These are phyloP conservation scores for Cercospora brassicicola DNA, from an alignment of 2,329 filamentous ascomycete genomes.

Conservation along the genomic window DNA sequence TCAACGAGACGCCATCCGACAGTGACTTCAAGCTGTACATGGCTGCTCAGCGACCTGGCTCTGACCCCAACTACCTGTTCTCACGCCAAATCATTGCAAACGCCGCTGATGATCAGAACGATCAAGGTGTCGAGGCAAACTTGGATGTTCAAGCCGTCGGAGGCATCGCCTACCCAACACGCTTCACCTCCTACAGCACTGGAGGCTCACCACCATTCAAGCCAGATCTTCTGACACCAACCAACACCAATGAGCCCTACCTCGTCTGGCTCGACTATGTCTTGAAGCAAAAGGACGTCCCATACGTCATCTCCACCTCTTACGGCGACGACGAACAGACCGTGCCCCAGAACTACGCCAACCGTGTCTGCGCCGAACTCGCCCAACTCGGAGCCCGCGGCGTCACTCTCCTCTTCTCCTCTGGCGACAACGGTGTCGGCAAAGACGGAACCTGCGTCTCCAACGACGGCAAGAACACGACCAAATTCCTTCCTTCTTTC, in stretches of 20 bases:
- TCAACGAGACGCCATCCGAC: slow-evolving; percentile 44
- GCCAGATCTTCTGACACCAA: slow-evolving; percentile 49
- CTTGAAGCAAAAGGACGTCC: slow-evolving; percentile 56
- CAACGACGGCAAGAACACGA: slow-evolving; percentile 49
- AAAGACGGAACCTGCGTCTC: slow-evolving; percentile 43
- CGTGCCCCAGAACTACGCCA: slow-evolving; percentile 60
- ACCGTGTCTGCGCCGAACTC: slow-evolving; percentile 62
- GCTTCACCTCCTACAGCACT: slow-evolving; percentile 60
- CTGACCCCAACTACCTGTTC: slow-evolving; percentile 22
- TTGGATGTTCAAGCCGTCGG: slow-evolving; percentile 54
- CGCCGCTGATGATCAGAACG: slow-evolving; percentile 56
- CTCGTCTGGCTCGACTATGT: slow-evolving; percentile 62
- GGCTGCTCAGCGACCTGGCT: slow-evolving; percentile 17
- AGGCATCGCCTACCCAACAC: slow-evolving; percentile 43
- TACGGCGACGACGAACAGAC: slow-evolving; percentile 67
- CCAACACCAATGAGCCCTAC: slow-evolving; percentile 65
- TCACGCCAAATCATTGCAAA: slow-evolving; percentile 59
- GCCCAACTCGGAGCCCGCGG: slow-evolving; percentile 65
- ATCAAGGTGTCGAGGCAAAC: slow-evolving; percentile 57
- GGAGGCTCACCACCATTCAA: slow-evolving; percentile 53
- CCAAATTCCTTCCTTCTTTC: slow-evolving; percentile 49
- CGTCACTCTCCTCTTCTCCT: slow-evolving; percentile 62
- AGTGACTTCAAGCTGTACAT: slow-evolving; percentile 23
- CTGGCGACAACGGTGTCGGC: slow-evolving; percentile 62
- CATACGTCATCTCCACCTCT: slow-evolving; percentile 62